Evolutionary conservation across 108 stramenopile genomes (phyloP).

Genomic region (Conticribra guillardii): DNA sequence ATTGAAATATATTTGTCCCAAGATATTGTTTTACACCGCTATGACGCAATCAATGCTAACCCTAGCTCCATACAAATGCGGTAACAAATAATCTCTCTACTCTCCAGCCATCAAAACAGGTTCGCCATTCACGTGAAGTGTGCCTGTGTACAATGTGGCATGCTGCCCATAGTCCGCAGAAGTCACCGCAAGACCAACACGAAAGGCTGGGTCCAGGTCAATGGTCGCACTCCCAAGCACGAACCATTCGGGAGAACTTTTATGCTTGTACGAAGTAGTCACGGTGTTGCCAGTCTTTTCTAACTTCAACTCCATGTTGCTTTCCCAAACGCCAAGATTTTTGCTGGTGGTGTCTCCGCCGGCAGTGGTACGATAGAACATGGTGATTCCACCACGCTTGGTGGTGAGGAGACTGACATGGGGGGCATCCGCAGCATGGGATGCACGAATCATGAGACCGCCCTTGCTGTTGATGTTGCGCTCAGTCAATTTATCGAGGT

Average conservation of each 20-base stretch:
- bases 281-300: constrained; percentile 17
- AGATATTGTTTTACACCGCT: no score
- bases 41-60: no score
- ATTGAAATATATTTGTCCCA: no score
- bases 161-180: constrained; percentile 18
- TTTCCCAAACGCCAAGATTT: constrained; percentile 28
- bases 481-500: constrained; percentile 11
- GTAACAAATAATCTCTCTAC: background rate
- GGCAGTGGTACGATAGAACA: constrained; percentile 8
- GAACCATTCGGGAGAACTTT: constrained; percentile 13
- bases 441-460: constrained; percentile 31
- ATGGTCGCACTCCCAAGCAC: constrained; percentile 18
- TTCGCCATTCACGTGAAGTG: constrained; percentile 11
- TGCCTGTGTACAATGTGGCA: constrained; percentile 11
- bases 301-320: constrained; percentile 20
- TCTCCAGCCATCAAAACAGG: background rate
- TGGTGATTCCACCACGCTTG: constrained; percentile 15
- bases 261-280: constrained; percentile 21
- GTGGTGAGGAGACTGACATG: constrained; percentile 22
- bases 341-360: constrained; percentile 17
- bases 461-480: constrained; percentile 21
- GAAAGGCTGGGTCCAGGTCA: constrained; percentile 7
- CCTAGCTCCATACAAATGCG: no score
- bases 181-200: constrained; percentile 31
- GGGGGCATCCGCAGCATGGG: constrained; percentile 6